Conservation (phyloP, 495 filamentous ascomycete genomes). For the Jackrogersella multiformis region DNA sequence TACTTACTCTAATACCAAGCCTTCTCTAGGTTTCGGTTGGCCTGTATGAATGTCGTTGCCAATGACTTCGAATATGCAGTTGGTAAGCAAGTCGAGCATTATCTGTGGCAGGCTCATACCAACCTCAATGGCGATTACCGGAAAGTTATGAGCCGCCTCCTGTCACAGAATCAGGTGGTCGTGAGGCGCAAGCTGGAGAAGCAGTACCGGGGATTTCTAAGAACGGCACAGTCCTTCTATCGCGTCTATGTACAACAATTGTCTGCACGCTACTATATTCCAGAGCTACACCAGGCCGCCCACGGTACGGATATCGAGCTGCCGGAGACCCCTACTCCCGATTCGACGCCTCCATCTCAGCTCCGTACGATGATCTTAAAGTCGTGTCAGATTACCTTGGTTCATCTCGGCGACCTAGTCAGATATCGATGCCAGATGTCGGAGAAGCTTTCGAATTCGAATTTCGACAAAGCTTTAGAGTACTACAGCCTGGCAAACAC, state of each 20-base stretch:
- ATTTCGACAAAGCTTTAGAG: constrained; percentile 79
- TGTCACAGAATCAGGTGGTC: constrained; percentile 67
- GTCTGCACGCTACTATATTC: constrained; percentile 75
- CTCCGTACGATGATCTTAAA: constrained; percentile 66
- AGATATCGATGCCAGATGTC: constrained; percentile 83
- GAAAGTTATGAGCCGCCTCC: constrained; percentile 61
- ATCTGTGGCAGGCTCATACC: constrained; percentile 82
- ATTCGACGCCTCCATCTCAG: constrained; percentile 55
- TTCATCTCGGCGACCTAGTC: constrained; percentile 89
- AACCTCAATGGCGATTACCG: constrained; percentile 80
- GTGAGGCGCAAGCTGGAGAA: constrained; percentile 81
- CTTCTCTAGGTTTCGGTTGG: constrained; percentile 68
- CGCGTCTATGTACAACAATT: constrained; percentile 81
- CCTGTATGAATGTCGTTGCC: constrained; percentile 76
- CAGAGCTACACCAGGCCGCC: constrained; percentile 76
- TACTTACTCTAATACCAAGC: constrained; percentile 30
- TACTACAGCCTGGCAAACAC: constrained; percentile 86
- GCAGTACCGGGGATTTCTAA: constrained; percentile 83
- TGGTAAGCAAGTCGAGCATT: constrained; percentile 68
- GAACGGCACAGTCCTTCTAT: constrained; percentile 87
- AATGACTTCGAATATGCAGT: constrained; percentile 75
- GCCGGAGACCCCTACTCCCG: constrained; percentile 46
- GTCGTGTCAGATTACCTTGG: constrained; percentile 84
- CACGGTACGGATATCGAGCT: constrained; percentile 69
- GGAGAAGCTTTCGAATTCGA: constrained; percentile 47